Conservation (phyloP, 2,329 filamentous ascomycete species). For the Pezicula radicicola region DNA sequence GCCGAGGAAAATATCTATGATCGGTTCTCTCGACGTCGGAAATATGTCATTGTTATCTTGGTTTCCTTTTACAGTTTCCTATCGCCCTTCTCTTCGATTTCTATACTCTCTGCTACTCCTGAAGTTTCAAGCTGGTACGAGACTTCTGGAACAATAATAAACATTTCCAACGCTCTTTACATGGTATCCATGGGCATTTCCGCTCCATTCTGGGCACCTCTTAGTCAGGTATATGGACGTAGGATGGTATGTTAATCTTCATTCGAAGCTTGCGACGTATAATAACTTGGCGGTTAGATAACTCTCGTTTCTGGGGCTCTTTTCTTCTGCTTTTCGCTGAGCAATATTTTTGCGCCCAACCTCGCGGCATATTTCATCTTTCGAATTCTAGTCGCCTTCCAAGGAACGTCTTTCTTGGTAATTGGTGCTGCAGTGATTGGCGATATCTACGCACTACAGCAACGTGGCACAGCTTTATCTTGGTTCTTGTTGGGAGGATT, state of each 20-base stretch:
- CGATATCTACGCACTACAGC: constrained; percentile 62
- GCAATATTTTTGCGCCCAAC: constrained; percentile 69
- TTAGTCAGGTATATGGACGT: constrained; percentile 63
- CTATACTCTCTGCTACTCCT: constrained; percentile 69
- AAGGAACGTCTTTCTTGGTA: constrained; percentile 71
- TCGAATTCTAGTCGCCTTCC: constrained; percentile 69
- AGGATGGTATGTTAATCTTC: constrained; percentile 42
- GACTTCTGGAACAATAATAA: constrained; percentile 67
- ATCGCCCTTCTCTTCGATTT: constrained; percentile 71
- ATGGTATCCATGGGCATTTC: constrained; percentile 71
- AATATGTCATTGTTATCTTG: constrained; percentile 64
- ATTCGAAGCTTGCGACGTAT: constrained; percentile 1
- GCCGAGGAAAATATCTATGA: constrained; percentile 44
- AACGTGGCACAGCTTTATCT: constrained; percentile 68
- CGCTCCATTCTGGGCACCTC: constrained; percentile 69
- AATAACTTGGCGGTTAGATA: constrained; percentile 35
- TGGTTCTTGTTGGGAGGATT: constrained; percentile 72
- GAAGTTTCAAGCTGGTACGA: constrained; percentile 65
- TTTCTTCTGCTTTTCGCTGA: constrained; percentile 66
- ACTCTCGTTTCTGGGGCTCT: constrained; percentile 57
- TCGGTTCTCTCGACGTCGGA: constrained; percentile 57
- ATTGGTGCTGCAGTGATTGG: constrained; percentile 69
- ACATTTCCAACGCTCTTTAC: constrained; percentile 72
- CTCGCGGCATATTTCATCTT: constrained; percentile 71
- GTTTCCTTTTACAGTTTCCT: constrained; percentile 74